Evolutionary conservation across 2,329 filamentous ascomycete genomes (phyloP), one percentile per base, ranked within the genome.

Genomic region (Chaetomium sp.): DNA sequence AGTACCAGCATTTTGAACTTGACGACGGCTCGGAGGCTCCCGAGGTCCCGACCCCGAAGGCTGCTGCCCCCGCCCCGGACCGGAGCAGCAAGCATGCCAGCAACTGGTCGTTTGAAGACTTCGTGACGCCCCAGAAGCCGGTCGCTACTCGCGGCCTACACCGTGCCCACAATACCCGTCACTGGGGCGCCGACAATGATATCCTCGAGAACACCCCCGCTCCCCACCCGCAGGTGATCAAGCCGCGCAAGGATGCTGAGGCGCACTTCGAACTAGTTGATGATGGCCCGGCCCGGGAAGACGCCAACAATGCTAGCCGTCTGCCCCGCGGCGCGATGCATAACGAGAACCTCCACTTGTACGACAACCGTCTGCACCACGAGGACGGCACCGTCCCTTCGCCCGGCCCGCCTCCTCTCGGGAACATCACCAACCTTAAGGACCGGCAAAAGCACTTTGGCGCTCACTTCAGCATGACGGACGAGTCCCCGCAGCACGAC

Each of bases 41-140:
- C 58, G 76, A 81, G 50, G 71, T 70, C 27, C 52, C 56, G 71
- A 71, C 70, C 14, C 73, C 76, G 11, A 66, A 74, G 60, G 67
- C 74, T 27, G 69, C 77, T 32, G 69, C 77, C 19, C 70, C 78
- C 53, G 69, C 77, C 19, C 70, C 78, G 52, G 68, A 69, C 32
- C 70, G 73, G 59, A 79, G 78, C 66, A 76, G 78, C 53, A 89
- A 87, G 73, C 85, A 89, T 68, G 75, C 79, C 57, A 84, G 84
- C 61, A 86, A 89, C 59, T 96, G 92, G 91, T 84, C 84, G 49
- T 97, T 97, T 70, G 83, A 89, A 59, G 91, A 96, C 72, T 95
- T 95, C 65, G 75, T 76, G 12, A 96, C 91, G 0, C 92, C 92
- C 0, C 80, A 86, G 61, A 96, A 95, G 77, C 62, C 73, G 33